Evolutionary conservation across 257 asterid species (phyloP).

Genomic region (Handroanthus guayacan): DNA sequence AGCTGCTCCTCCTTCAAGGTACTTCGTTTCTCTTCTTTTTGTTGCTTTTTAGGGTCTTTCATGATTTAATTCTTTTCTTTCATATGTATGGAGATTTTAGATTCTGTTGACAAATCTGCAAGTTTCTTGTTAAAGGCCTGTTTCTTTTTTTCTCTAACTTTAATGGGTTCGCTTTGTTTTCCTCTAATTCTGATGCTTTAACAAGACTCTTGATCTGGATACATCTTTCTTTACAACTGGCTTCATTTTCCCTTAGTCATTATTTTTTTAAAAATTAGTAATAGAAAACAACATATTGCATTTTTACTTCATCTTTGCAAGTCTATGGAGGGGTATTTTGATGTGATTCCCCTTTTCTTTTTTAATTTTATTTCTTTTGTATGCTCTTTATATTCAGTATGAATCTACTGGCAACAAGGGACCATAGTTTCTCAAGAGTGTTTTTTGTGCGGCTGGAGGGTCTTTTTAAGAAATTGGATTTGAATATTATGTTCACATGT

Average conservation of each 20-base stretch:
- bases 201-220: constrained; percentile 25
- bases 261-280: neutral
- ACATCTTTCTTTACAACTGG: neutral
- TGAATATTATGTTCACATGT: neutral
- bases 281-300: neutral
- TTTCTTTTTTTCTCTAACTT: neutral
- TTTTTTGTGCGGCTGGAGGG: neutral
- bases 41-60: neutral
- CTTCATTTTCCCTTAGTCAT: neutral
- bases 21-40: neutral
- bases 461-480: neutral
- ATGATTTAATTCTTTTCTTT: neutral
- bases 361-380: neutral
- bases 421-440: neutral
- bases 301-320: neutral
- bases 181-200: constrained; percentile 12
- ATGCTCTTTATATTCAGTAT: neutral
- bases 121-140: neutral
- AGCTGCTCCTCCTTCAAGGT: constrained; percentile 36
- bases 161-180: neutral
- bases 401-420: neutral
- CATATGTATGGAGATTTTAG: neutral
- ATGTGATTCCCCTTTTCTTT: neutral
- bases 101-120: constrained; percentile 24
- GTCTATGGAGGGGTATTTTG: neutral